phyloP scores from a whole-genome alignment of 441 rosid genomes.

The Mallotus repandus region DNA sequence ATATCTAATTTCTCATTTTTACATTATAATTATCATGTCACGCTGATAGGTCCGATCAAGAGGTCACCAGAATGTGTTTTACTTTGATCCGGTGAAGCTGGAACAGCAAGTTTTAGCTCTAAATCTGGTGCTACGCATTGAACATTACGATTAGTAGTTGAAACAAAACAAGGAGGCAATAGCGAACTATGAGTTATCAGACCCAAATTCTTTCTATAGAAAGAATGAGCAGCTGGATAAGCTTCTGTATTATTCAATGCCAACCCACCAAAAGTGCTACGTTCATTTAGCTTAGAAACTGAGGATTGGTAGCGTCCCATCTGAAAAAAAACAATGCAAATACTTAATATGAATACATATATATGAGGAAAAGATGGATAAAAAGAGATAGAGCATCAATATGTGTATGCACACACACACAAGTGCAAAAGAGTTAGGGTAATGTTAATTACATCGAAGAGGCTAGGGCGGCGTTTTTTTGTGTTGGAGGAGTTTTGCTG shows the following conservation, averaged over 20 bases:
- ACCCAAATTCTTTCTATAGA: not conserved
- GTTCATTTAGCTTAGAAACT: not conserved
- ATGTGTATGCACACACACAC: too few relatives aligned
- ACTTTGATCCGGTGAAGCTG: not conserved
- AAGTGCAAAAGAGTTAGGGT: not conserved
- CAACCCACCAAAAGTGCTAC: slow-evolving; percentile 5
- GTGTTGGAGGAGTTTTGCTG: slow-evolving; percentile 42
- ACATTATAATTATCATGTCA: not conserved
- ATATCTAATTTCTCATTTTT: too few relatives aligned
- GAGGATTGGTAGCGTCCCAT: slow-evolving; percentile 14
- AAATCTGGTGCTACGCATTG: slow-evolving; percentile 3
- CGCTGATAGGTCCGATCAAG: not conserved
- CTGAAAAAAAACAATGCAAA: not conserved
- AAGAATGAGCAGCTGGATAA: not conserved
- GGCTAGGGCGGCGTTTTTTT: slow-evolving; percentile 78
- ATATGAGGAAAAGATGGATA: too few relatives aligned
- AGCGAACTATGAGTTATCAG: not conserved
- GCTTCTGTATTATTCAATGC: slow-evolving; percentile 1
- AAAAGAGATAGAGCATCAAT: not conserved
- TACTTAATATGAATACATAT: not conserved
- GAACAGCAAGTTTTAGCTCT: slow-evolving; percentile 16
- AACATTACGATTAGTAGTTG: not conserved
- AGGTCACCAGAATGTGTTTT: not conserved
- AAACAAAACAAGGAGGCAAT: not conserved
- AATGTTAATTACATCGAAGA: slow-evolving; percentile 60